These are phyloP conservation scores for Ramichloridium luteum DNA, from an alignment of 2,329 filamentous ascomycete genomes.

Conservation along the genomic window DNA sequence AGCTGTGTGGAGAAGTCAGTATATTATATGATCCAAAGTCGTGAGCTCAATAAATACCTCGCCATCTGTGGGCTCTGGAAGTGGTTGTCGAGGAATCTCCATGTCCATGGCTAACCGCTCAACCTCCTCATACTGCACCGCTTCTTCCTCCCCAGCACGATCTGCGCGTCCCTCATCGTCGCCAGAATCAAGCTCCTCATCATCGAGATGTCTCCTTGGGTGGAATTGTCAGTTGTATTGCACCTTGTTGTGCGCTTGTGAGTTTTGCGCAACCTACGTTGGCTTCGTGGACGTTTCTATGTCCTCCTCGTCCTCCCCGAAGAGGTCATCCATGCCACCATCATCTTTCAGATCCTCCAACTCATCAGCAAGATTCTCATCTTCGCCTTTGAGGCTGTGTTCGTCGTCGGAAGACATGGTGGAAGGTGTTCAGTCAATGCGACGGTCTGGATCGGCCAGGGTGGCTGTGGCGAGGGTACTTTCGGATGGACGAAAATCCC, in stretches of 20 bases:
- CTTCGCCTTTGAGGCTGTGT: slow-evolving; percentile 12
- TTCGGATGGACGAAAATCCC: too few species aligned
- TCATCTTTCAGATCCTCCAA: slow-evolving; percentile 19
- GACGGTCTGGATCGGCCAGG: too few species aligned
- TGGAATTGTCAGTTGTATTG: slow-evolving; percentile 6
- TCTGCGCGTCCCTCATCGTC: slow-evolving; percentile 53
- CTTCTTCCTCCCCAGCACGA: slow-evolving; percentile 40
- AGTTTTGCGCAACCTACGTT: slow-evolving; percentile 19
- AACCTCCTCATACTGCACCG: slow-evolving; percentile 30
- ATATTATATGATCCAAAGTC: not conserved
- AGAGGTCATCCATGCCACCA: slow-evolving; percentile 32
- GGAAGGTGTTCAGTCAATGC: too few species aligned
- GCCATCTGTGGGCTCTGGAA: slow-evolving; percentile 59
- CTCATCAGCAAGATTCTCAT: too few species aligned
- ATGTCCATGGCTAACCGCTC: slow-evolving; percentile 48
- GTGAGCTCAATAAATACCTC: slow-evolving; percentile 38
- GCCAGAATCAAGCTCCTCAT: slow-evolving; percentile 51
- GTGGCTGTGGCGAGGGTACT: too few species aligned
- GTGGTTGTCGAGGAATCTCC: slow-evolving; percentile 54
- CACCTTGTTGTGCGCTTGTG: not conserved
- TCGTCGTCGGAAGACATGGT: too few species aligned
- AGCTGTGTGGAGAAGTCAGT: slow-evolving; percentile 35
- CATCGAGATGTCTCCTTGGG: slow-evolving; percentile 35
- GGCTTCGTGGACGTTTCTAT: slow-evolving; percentile 12
- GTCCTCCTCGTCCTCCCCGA: slow-evolving; percentile 33